Evolutionary conservation across 2,329 filamentous ascomycete genomes (phyloP).

Genomic region (Exophiala phaeomuriformis): DNA sequence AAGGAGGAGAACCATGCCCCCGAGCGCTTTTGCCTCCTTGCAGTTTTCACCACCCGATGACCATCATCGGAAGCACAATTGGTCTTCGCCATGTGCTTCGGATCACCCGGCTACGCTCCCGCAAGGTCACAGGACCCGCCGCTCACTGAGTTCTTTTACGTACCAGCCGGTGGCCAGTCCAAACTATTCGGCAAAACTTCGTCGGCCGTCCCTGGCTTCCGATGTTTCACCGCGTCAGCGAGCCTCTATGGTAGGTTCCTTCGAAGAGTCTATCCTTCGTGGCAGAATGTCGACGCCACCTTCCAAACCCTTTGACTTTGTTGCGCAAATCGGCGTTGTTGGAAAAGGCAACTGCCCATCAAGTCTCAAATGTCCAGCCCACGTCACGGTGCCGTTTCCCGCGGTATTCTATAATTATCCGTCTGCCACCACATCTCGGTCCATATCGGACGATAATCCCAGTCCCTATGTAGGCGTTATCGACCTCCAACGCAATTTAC

Average conservation of each 20-base stretch:
- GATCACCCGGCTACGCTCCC: conserved; percentile 44
- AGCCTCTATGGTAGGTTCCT: conserved; percentile 94
- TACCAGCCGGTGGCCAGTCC: conserved; percentile 43
- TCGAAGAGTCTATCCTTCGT: conserved; percentile 90
- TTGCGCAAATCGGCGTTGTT: conserved; percentile 89
- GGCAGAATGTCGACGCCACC: conserved; percentile 96
- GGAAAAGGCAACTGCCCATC: conserved; percentile 83
- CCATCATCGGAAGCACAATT: conserved; percentile 34
- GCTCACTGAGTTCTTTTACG: conserved; percentile 60
- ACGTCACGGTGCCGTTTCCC: conserved; percentile 84
- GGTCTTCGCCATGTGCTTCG: conserved; percentile 40
- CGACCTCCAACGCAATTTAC: conserved; percentile 76
- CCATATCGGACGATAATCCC: conserved; percentile 70
- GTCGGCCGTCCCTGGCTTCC: conserved; percentile 63
- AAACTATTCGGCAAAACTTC: conserved; percentile 46
- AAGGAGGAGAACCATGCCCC: conserved; percentile 66
- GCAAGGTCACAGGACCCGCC: conserved; percentile 61
- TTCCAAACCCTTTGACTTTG: conserved; percentile 83
- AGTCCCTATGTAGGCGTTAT: conserved; percentile 94
- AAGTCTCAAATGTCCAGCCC: conserved; percentile 74
- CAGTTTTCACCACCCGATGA: conserved; percentile 35
- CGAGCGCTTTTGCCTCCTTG: conserved; percentile 50
- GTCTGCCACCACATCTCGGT: conserved; percentile 56
- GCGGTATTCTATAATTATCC: conserved; percentile 95
- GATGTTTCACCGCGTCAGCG: conserved; percentile 75